Evolutionary conservation across 2,329 filamentous ascomycete genomes (phyloP), one percentile per base, ranked within the genome.

Genomic region (Ophiocordyceps sinensis): DNA sequence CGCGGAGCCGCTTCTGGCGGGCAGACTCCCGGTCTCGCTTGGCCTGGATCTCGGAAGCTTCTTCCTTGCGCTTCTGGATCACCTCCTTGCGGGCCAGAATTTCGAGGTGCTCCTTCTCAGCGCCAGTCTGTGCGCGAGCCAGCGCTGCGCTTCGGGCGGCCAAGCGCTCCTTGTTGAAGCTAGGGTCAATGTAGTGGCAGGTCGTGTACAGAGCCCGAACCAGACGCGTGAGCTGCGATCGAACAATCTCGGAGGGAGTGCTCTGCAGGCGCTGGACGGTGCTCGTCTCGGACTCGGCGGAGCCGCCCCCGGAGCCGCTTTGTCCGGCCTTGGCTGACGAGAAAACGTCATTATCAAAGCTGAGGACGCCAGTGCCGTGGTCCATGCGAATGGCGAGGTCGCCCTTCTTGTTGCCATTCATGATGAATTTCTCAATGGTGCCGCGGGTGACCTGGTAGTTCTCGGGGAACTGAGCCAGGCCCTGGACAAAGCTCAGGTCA

Each of bases 341-440:
- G 72, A 98, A 96, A 50, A 98, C 87, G 61, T 98, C 91, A 41
- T 86, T 93, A 62, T 98, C 91, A 54, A 98, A 98, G 61, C 87
- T 95, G 45, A 98, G 77, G 39, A 95, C 85, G 45, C 91, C 87
- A 41, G 88, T 89, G 46, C 87, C 87, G 59, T 98, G 91, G 59
- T 96, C 85, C 65, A 96, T 86, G 46, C 91, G 87, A 53, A 98
- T 93, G 41, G 91, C 84, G 37, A 98, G 75, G 54, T 98, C 91
- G 43, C 91, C 91, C 77, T 98, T 98, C 79, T 98, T 98, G 76
- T 94, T 96, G 48, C 91, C 91, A 64, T 98, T 98, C 91, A 98
- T 98, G 73, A 98, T 96, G 73, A 98, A 98, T 70, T 96, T 98
- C 72, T 98, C 91, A 51, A 98, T 93, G 46, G 85, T 94, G 50